phyloP scores from a whole-genome alignment of 805 yeast genomes.

The Teunomyces aglyptinius region DNA sequence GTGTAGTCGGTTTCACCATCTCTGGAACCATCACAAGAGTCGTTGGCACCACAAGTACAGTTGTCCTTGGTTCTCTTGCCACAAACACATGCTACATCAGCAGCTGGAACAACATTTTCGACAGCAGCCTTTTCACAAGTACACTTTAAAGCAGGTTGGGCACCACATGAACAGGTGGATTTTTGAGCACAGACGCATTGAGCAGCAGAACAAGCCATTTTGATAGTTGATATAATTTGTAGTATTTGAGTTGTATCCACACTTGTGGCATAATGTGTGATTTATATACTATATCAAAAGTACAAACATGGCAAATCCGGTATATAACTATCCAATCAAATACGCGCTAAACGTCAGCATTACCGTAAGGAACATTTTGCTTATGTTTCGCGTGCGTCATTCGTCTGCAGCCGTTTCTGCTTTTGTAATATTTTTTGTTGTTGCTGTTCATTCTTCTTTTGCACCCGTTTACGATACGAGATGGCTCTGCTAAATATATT shows the following conservation, averaged over 20 bases:
- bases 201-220: slow-evolving; percentile 16
- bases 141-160: slow-evolving; percentile 58
- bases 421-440: background rate
- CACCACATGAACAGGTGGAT: slow-evolving; percentile 64
- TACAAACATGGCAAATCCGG: background rate
- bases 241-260: slow-evolving; percentile 1
- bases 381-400: background rate
- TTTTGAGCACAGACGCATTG: slow-evolving; percentile 57
- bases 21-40: slow-evolving; percentile 26
- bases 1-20: slow-evolving; percentile 65
- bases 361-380: background rate
- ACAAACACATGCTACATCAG: slow-evolving; percentile 51
- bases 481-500: background rate
- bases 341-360: background rate
- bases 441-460: background rate
- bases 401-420: background rate
- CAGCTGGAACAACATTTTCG: slow-evolving; percentile 49
- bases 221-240: background rate
- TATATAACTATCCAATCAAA: background rate
- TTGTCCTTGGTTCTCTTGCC: slow-evolving; percentile 53
- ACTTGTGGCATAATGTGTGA: slow-evolving; percentile 4
- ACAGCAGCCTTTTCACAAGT: slow-evolving; percentile 49
- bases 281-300: slow-evolving; percentile 3
- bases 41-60: slow-evolving; percentile 55
- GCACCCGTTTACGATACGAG: background rate